Base-by-base conservation (phyloP, 352 stramenopile genomes). In the Phytophthora meadii region DNA sequence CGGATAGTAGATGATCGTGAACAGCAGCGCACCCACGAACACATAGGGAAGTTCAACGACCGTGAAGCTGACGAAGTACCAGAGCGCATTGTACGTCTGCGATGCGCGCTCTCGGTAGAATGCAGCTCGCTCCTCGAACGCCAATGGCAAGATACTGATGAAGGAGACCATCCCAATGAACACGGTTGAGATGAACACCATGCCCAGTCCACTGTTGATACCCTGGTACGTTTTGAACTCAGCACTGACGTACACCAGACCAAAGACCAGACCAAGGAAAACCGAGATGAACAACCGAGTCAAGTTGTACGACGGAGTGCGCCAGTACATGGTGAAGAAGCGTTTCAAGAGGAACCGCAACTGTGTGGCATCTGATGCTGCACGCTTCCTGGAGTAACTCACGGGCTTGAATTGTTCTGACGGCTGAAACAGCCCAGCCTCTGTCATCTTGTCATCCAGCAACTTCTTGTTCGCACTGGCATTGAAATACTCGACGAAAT, bases 291-390 rank as follows among this genome's bases (percentile, higher is more conserved):
- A 61, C 0, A 93, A 54, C 1, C 94, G 81, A 3, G 87, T 87
- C 36, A 89, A 69, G 67, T 95, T 98, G 78, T 98, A 98, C 41
- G 79, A 82, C 32, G 92, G 88, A 19, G 81, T 87, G 52, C 81
- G 81, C 81, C 83, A 92, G 65, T 92, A 92, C 55, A 74, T 73
- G n/a, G 61, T 67, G 37, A 80, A 76, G 54, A 88, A 87, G 8
- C 77, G 81, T 10, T 70, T 46, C 14, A 88, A 56, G 28, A 90
- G 64, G 34, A 85, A 79, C 76, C 74, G 48, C 22, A 89, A 27
- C 67, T 90, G 65, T 1, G 70, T 54, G 10, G 54, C 37, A 37
- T 69, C 60, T 9, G 34, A 76, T 7, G 90, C 76, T 0, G 76
- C 80, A 15, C 77, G 76, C 59, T 87, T 89, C 49, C 59, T 71